Conservation (phyloP, 2,329 filamentous ascomycete genomes). For the Aspergillus novofumigatus region DNA sequence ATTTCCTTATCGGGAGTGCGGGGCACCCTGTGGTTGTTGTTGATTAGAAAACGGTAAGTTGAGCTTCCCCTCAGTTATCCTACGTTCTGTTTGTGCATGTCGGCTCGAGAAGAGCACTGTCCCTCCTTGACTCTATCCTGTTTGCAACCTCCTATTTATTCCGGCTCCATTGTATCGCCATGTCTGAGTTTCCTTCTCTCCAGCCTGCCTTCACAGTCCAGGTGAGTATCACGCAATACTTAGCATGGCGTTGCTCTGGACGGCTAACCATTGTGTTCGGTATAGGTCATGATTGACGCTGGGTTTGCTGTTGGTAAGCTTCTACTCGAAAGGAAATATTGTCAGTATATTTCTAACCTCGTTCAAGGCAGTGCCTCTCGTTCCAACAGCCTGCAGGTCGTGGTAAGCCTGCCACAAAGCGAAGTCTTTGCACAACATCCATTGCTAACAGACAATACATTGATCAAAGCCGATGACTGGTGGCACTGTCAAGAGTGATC, state of each 20-base stretch:
- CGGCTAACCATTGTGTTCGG: neutral
- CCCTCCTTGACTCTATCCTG: neutral
- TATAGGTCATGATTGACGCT: conserved; percentile 30
- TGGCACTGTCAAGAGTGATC: conserved; percentile 34
- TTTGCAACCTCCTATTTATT: neutral
- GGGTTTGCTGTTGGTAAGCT: conserved; percentile 29
- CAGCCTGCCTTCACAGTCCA: conserved; percentile 40
- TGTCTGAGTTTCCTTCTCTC: conserved; percentile 36
- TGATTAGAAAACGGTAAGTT: neutral
- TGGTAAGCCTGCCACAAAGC: conserved; percentile 22
- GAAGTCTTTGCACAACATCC: neutral
- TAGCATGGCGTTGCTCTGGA: neutral
- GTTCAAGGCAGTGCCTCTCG: conserved; percentile 34
- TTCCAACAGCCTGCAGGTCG: conserved; percentile 33
- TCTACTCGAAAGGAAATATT: neutral
- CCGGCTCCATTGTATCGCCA: conserved; percentile 24
- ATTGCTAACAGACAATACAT: neutral
- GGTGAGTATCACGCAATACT: conserved; percentile 17
- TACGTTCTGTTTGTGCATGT: neutral
- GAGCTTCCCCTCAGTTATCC: neutral
- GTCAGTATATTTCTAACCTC: neutral
- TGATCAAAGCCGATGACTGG: conserved; percentile 34
- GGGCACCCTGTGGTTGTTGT: neutral
- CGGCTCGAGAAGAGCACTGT: neutral
- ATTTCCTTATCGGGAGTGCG: neutral